A percentile compares a stretch with the other conserved stretches of the same genome.
Evolutionary conservation across 2,329 filamentous ascomycete species (phyloP).

Genomic region (Chaetomium olivaceum): DNA sequence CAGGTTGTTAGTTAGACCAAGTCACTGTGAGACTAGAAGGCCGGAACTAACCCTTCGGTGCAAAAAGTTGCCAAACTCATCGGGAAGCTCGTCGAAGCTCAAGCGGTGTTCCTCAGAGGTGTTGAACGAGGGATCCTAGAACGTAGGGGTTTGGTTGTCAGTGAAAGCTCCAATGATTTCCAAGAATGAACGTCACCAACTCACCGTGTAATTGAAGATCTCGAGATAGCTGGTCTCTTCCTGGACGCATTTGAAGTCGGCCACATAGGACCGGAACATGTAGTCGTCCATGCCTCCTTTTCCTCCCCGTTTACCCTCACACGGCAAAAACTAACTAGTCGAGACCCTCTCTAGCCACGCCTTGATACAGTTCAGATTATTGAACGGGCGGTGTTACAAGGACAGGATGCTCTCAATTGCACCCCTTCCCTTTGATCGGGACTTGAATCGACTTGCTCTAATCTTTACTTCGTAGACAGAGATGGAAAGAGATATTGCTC

Average conservation of each 20-base stretch:
- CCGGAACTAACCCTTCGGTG: conserved; percentile 48
- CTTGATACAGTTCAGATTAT: neutral
- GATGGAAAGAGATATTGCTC: neutral
- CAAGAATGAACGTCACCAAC: conserved; percentile 29
- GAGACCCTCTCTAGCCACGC: neutral
- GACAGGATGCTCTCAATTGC: neutral
- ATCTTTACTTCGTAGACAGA: neutral
- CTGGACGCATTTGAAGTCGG: conserved; percentile 49
- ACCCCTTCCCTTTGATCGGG: neutral
- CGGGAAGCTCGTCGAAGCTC: conserved; percentile 54
- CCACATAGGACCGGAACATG: conserved; percentile 53
- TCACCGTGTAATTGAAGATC: conserved; percentile 61
- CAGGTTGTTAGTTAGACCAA: conserved; percentile 18
- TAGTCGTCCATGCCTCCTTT: conserved; percentile 56
- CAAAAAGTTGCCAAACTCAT: conserved; percentile 62
- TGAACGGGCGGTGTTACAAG: neutral
- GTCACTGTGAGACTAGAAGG: no score
- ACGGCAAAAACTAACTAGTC: no score
- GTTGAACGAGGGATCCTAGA: conserved; percentile 53
- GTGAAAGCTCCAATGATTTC: neutral
- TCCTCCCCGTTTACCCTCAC: neutral
- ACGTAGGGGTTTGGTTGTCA: conserved; percentile 5
- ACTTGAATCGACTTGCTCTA: neutral
- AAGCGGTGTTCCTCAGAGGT: conserved; percentile 54
- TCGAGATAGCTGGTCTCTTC: conserved; percentile 59